Percentiles rank a stretch among this genome's conserved stretches.
phyloP scores from a whole-genome alignment of 2,329 filamentous ascomycete species.

The Botrytis galanthina region DNA sequence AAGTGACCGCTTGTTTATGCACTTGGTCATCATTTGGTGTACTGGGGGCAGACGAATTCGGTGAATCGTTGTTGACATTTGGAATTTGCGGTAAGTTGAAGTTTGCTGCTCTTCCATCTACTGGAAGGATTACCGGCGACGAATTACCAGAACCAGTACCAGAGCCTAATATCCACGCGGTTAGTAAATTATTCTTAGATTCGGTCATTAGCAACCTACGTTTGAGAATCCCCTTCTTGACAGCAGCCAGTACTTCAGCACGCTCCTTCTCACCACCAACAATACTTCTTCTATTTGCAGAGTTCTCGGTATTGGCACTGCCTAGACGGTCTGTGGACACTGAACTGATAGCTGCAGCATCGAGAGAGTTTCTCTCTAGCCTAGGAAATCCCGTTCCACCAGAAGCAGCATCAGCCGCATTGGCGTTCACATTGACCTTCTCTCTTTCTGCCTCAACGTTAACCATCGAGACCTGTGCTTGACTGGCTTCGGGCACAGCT shows the following conservation, averaged over 20 bases:
- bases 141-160: conserved; percentile 58
- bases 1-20: conserved; percentile 67
- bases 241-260: conserved; percentile 85
- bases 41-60: conserved; percentile 80
- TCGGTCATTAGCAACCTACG: conserved; percentile 51
- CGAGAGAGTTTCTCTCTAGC: conserved; percentile 77
- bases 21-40: conserved; percentile 79
- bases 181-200: conserved; percentile 33
- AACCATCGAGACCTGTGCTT: conserved; percentile 90
- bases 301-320: conserved; percentile 59
- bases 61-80: conserved; percentile 65
- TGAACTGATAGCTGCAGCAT: conserved; percentile 54
- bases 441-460: conserved; percentile 93
- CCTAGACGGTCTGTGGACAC: conserved; percentile 48
- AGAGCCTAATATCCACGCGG: conserved; percentile 32
- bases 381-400: conserved; percentile 81
- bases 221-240: conserved; percentile 95
- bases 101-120: conserved; percentile 52
- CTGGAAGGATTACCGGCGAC: conserved; percentile 64
- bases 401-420: conserved; percentile 63
- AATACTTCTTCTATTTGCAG: conserved; percentile 77
- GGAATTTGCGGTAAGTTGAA: conserved; percentile 62
- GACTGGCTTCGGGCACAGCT: conserved; percentile 63
- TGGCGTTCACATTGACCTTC: conserved; percentile 69
- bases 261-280: conserved; percentile 86